A percentile compares a stretch with the other conserved stretches of the same genome.
These are phyloP conservation scores for Wilhelminamyces savonicus DNA, from an alignment of 805 yeast genomes.

Conservation along the genomic window DNA sequence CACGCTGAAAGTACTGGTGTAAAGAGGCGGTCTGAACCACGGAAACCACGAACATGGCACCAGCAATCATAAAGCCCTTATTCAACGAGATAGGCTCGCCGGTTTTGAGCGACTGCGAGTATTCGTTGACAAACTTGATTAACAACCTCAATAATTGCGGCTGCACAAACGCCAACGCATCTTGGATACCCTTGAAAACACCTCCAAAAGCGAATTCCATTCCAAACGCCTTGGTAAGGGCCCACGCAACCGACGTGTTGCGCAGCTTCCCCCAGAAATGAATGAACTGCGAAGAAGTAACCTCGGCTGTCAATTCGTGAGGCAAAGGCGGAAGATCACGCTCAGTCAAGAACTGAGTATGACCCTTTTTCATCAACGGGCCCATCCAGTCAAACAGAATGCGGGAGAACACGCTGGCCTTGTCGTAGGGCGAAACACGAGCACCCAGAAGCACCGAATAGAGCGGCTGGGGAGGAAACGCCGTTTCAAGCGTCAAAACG, in stretches of 20 bases:
- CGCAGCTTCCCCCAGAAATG: conserved; percentile 7
- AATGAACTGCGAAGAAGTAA: conserved; percentile 7
- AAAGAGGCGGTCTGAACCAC: conserved; percentile 70
- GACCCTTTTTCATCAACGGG: conserved; percentile 73
- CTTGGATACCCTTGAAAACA: conserved; percentile 65
- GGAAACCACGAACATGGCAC: conserved; percentile 69
- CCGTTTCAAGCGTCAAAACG: conserved; percentile 39
- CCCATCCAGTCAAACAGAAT: conserved; percentile 92
- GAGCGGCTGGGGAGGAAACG: conserved; percentile 26
- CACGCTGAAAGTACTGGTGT: conserved; percentile 74
- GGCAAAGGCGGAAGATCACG: conserved; percentile 17
- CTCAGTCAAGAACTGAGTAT: conserved; percentile 46
- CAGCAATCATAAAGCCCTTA: conserved; percentile 69
- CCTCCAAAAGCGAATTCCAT: conserved; percentile 65
- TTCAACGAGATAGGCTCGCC: conserved; percentile 55
- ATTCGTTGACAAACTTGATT: conserved; percentile 35
- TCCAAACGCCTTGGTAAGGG: conserved; percentile 71
- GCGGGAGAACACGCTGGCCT: conserved; percentile 66
- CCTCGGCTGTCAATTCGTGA: conserved; percentile 6
- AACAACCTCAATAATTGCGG: conserved; percentile 63
- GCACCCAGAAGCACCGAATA: conserved; percentile 1
- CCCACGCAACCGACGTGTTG: conserved; percentile 49
- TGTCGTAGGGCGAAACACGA: conserved; percentile 18
- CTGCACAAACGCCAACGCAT: conserved; percentile 67
- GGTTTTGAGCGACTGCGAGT: conserved; percentile 24